These are phyloP conservation scores for Rhizoctonia solani DNA, from an alignment of 1,284 basidiomycete species.

Conservation along the genomic window DNA sequence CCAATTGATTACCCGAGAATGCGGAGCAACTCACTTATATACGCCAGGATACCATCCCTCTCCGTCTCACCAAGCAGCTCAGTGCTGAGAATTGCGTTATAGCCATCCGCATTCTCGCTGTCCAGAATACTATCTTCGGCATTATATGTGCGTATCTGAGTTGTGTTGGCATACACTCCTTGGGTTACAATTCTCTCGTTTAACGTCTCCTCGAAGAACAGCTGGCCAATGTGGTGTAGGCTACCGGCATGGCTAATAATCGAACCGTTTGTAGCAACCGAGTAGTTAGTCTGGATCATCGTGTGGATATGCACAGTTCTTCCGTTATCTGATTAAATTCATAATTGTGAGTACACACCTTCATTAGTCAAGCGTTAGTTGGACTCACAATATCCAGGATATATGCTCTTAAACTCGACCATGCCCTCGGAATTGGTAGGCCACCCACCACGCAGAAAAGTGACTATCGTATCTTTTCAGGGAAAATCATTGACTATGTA, in stretches of 20 bases:
- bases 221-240: constrained; percentile 62
- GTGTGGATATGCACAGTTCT: constrained; percentile 52
- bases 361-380: constrained; percentile 42
- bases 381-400: constrained; percentile 58
- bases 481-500: neutral
- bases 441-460: constrained; percentile 68
- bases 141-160: constrained; percentile 43
- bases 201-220: constrained; percentile 66
- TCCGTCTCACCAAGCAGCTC: constrained; percentile 7
- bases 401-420: constrained; percentile 67
- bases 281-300: constrained; percentile 44
- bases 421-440: constrained; percentile 69
- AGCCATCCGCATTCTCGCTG: constrained; percentile 42
- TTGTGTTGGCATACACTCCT: constrained; percentile 43
- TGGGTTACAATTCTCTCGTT: constrained; percentile 49
- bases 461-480: constrained; percentile 41
- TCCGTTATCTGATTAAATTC: constrained; percentile 50
- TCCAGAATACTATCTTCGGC: constrained; percentile 42
- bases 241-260: constrained; percentile 51
- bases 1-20: neutral
- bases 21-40: constrained; percentile 18
- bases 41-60: constrained; percentile 21
- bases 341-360: constrained; percentile 43
- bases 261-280: constrained; percentile 45
- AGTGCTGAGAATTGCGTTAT: constrained; percentile 40